phyloP scores from a whole-genome alignment of 805 yeast genomes.

The Ogataea chonburiensis region DNA sequence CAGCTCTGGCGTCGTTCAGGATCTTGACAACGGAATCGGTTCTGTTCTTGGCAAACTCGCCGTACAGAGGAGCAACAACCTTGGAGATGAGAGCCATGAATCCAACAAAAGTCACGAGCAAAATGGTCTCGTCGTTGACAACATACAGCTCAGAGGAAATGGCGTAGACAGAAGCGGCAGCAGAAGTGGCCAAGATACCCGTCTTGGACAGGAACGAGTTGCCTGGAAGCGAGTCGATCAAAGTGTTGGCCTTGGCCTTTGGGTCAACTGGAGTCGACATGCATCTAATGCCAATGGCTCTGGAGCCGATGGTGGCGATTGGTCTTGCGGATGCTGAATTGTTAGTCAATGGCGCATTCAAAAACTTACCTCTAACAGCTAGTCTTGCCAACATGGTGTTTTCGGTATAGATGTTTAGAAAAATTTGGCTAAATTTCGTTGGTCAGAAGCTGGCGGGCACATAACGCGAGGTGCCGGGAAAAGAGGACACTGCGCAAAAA shows the following conservation, averaged over 20 bases:
- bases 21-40: conserved; percentile 50
- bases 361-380: conserved; percentile 31
- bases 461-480: conserved; percentile 3
- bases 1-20: conserved; percentile 82
- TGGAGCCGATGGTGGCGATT: conserved; percentile 25
- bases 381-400: conserved; percentile 33
- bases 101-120: conserved; percentile 76
- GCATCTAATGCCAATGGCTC: conserved; percentile 54
- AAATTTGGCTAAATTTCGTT: conserved; percentile 23
- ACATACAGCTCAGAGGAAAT: conserved; percentile 91
- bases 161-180: conserved; percentile 93
- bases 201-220: conserved; percentile 85
- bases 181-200: conserved; percentile 89
- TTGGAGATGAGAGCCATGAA: conserved; percentile 76
- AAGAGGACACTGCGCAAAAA: background rate
- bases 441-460: conserved; percentile 19
- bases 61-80: conserved; percentile 90
- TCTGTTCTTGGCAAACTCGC: conserved; percentile 89
- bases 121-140: conserved; percentile 89
- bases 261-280: conserved; percentile 74
- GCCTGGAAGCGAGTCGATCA: conserved; percentile 93
- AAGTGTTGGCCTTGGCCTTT: conserved; percentile 84
- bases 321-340: conserved; percentile 36
- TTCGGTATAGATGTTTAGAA: conserved; percentile 12
- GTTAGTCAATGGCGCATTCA: conserved; percentile 11